Evolutionary conservation across 805 yeast genomes (phyloP).

Genomic region (Candida coquimbonensis): DNA sequence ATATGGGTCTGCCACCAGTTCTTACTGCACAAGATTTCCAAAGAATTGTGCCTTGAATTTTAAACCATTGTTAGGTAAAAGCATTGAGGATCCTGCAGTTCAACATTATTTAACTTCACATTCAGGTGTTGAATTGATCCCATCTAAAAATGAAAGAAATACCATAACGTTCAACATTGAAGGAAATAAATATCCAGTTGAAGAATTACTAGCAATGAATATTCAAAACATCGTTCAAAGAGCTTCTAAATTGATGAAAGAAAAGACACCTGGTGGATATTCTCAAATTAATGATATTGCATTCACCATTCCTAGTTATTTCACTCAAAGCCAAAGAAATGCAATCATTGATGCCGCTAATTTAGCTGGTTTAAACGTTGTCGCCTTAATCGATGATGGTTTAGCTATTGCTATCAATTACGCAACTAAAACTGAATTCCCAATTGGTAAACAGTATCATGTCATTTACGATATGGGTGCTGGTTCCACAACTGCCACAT

Average conservation of each 20-base stretch:
- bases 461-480: constrained; percentile 89
- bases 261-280: constrained; percentile 42
- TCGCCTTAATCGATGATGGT: constrained; percentile 81
- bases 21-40: constrained; percentile 70
- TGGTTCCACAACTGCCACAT: constrained; percentile 80
- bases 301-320: constrained; percentile 71
- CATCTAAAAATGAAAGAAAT: constrained; percentile 37
- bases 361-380: constrained; percentile 57
- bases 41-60: constrained; percentile 55
- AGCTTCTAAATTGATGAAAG: constrained; percentile 55
- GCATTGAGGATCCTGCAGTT: constrained; percentile 40
- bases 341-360: constrained; percentile 69
- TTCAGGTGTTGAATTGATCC: constrained; percentile 49
- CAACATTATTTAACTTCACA: constrained; percentile 44
- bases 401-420: constrained; percentile 84
- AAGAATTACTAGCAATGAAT: constrained; percentile 82
- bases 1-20: constrained; percentile 70
- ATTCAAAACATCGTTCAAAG: constrained; percentile 57
- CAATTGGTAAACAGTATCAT: constrained; percentile 46
- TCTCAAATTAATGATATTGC: constrained; percentile 57
- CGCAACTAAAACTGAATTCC: constrained; percentile 50
- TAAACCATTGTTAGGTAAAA: constrained; percentile 66
- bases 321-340: constrained; percentile 54
- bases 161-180: constrained; percentile 52
- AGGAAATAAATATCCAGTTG: constrained; percentile 47